These are phyloP conservation scores for Diddensiella transvaalensis DNA, from an alignment of 805 yeast genomes.

Conservation along the genomic window DNA sequence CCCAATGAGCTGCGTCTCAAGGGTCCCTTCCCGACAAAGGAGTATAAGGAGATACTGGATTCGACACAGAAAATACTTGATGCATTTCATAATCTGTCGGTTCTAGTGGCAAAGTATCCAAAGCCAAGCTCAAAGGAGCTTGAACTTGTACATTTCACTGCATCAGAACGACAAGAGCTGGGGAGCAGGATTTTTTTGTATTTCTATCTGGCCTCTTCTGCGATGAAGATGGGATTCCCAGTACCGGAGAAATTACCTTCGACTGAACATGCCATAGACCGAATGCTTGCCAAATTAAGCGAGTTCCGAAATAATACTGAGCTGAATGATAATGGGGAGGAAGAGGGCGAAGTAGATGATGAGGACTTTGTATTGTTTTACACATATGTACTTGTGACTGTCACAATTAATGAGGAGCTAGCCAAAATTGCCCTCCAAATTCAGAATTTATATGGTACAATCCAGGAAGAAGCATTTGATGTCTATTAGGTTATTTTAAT, in stretches of 20 bases:
- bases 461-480: constrained; percentile 55
- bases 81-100: constrained; percentile 68
- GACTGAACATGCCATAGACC: constrained; percentile 67
- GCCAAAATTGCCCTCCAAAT: constrained; percentile 53
- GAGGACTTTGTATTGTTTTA: constrained; percentile 77
- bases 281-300: constrained; percentile 62
- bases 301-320: constrained; percentile 46
- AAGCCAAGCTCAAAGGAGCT: constrained; percentile 50
- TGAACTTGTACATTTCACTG: constrained; percentile 48
- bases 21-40: constrained; percentile 60
- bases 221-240: constrained; percentile 72
- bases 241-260: constrained; percentile 74
- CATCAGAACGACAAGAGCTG: constrained; percentile 57
- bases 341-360: constrained; percentile 36
- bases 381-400: constrained; percentile 68
- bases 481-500: not conserved
- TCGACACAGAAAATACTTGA: constrained; percentile 66
- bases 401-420: constrained; percentile 62
- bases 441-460: constrained; percentile 59
- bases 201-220: constrained; percentile 62
- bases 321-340: constrained; percentile 25
- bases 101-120: constrained; percentile 63
- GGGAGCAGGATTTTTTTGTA: constrained; percentile 69
- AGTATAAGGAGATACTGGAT: constrained; percentile 48
- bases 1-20: constrained; percentile 72